phyloP scores from a whole-genome alignment of 192 early-diverging fungal genomes.

The Coemansia sp. region DNA sequence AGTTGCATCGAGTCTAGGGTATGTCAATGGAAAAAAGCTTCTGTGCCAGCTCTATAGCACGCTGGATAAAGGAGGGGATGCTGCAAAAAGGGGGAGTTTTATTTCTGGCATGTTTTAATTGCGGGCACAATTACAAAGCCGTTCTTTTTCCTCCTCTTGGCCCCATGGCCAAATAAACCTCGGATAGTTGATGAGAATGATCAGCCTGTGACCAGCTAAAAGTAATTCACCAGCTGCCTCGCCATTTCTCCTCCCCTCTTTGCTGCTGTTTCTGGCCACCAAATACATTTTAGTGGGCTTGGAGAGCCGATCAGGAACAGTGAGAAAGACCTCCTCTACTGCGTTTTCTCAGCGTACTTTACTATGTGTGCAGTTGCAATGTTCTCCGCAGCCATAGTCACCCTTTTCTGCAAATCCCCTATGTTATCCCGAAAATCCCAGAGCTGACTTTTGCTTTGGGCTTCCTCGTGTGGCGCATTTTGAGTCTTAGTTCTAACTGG shows the following conservation, averaged over 20 bases:
- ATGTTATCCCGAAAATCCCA: background rate
- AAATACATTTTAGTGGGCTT: background rate
- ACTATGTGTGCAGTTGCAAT: too few relatives aligned
- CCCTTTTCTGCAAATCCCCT: background rate
- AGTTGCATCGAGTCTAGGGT: slow-evolving; percentile 43
- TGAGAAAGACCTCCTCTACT: too few relatives aligned
- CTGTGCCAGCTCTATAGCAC: background rate
- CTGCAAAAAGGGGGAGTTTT: background rate
- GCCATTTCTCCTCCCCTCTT: too few relatives aligned
- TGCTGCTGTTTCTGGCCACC: too few relatives aligned
- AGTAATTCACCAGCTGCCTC: too few relatives aligned
- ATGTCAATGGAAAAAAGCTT: slow-evolving; percentile 1
- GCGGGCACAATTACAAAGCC: too few relatives aligned
- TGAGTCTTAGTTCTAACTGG: too few relatives aligned
- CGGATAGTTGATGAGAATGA: slow-evolving; percentile 5
- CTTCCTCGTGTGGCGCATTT: background rate
- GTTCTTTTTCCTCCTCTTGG: background rate
- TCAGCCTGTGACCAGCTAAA: slow-evolving; percentile 21
- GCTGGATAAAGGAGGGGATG: background rate
- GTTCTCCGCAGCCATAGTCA: background rate
- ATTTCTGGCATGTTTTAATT: too few relatives aligned
- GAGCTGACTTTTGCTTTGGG: background rate
- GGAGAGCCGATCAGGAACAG: too few relatives aligned
- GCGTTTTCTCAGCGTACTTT: too few relatives aligned
- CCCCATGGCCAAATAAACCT: slow-evolving; percentile 6